Base-by-base conservation (phyloP, 2,329 filamentous ascomycete species). In the Cercospora brassicicola region DNA sequence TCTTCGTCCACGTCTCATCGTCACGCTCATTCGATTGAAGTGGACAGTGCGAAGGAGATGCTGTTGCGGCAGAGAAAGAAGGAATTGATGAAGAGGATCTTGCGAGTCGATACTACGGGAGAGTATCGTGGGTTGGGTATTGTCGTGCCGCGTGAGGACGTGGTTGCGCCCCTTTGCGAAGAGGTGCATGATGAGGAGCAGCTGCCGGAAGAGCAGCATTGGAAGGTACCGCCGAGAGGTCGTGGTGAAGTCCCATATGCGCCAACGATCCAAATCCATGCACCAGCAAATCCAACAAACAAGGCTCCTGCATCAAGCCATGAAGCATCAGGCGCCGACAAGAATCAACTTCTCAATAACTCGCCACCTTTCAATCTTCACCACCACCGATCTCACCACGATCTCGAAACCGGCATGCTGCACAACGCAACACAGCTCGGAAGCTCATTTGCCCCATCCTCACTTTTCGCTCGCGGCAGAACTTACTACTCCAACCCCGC, bases 41-140 rank as follows among this genome's bases (percentile, higher is more conserved):
- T 7, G 28, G 13, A 18, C 30, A 28, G 6, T 20, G n/a, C 13
- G 11, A 31, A 26, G n/a, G 30, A 57, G 30, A 31, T 30, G 30
- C 15, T 57, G 13, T 20, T 33, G 30, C 26, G 53, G 26, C 23
- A 31, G 30, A 57, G 53, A 4, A 56, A 18, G 5, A 62, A 31
- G 45, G 45, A 36, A 7, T 7, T 31, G 28, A 57, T 57, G 53
- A 28, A 39, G 30, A 60, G 11, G 45, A 66, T 64, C 33, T 51
- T 74, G 7, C 61, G 57, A 13, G 60, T 74, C 10, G 67, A 72
- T 51, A 74, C 73, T 7, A 69, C 33, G 2, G 65, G 28, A 31
- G 26, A 36, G n/a, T 73, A 74, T 31, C 15, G 11, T 18, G 67
- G 67, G 1, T 62, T 73, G 15, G 65, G 69, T 1, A 73, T 71